Evolutionary conservation across 768 basidiomycete genomes (phyloP), one percentile per base, ranked within the genome.

Genomic region (Lanmaoa rubissima): DNA sequence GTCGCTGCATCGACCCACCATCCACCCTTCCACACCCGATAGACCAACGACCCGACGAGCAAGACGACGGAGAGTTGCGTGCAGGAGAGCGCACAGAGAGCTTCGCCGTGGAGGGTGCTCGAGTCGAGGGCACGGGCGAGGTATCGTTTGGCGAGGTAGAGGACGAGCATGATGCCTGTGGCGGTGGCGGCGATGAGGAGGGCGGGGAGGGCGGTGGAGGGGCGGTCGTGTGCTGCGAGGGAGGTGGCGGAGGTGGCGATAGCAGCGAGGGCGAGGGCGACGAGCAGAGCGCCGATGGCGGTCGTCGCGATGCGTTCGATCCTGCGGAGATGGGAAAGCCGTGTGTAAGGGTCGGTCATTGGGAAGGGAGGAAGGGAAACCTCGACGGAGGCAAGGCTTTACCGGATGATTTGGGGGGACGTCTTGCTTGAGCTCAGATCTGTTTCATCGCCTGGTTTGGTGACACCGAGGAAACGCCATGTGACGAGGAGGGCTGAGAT

Each of bases 111-210:
- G 63, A 80, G 75, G 6, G 73, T 65, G 51, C 74, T 76, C 57
- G 78, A 79, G 61, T 80, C 63, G 32, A 79, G 73, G 3, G 73
- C 70, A 11, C 61, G 67, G 1, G 78, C 76, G 24, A 79, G 75
- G 56, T 73, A 74, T 5, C 76, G 75, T 58, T 80, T 80, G 11
- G 69, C 73, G 1, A 78, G 60, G 74, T 78, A 80, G 45, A 80
- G 74, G 16, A 73, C 24, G n/a, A 75, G 48, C 69, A 74, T 76
- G 52, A 78, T 40, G 3, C 72, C 64, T 4, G 75, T 68, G 1
- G 79, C 73, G 8, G 73, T 70, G 10, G 74, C 73, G 4, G 79
- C 73, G 32, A 80, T 74, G 60, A 80, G 75, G 47, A 80, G 66
- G 13, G 78, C 69, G 6, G 76, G 68, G 43, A 72, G 74, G 12